Base-by-base conservation (phyloP, 1,139 yeast species). In the Candida albicans region DNA sequence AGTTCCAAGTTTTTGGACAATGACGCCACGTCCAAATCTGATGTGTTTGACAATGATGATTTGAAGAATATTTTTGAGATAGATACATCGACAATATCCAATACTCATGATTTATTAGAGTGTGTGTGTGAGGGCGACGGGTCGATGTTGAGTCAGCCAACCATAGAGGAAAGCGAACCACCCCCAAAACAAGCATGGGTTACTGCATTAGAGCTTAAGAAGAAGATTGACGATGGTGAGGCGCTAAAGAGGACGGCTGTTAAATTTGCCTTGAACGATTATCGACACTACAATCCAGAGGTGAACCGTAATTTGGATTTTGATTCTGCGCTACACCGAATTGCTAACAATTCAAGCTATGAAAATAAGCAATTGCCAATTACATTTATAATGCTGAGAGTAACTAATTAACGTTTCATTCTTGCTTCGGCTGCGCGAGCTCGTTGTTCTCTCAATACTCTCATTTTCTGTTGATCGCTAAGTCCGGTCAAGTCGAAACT, bases 361-460 rank as follows among this genome's bases (percentile, higher is more conserved):
- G 32, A 35, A 25, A 37, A 33, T 22, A 31, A 43, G 8, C 35
- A 42, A 33, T 13, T 42, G 10, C 44, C 46, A 9, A 35, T 48
- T 34, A 39, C 48, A 5, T 48, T 46, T 33, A 42, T 48, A n/a
- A 48, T 48, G 51, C 42, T 39, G 39, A 46, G 40, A 38, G 25
- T 46, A 30, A 30, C 29, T 26, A 35, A 27, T 27, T 27, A 22
- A 18, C 18, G 25, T 38, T 62, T 67, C 47, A 91, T 60, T 53
- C 99, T 75, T 0, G 95, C 96, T 61, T 93, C 98, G 0, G 96
- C 97, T 0, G 99, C 99, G 48, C 98, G 75, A 0, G 98, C 98
- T 43, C 99, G 71, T 58, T 93, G 91, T 56, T 93, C 99, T 49
- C 99, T 78, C 85, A 91, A 90, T 28, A 93, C 65, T 56, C 83